These are phyloP conservation scores for Holtermanniella nyarrowii DNA, from an alignment of 768 basidiomycete genomes.

Conservation along the genomic window DNA sequence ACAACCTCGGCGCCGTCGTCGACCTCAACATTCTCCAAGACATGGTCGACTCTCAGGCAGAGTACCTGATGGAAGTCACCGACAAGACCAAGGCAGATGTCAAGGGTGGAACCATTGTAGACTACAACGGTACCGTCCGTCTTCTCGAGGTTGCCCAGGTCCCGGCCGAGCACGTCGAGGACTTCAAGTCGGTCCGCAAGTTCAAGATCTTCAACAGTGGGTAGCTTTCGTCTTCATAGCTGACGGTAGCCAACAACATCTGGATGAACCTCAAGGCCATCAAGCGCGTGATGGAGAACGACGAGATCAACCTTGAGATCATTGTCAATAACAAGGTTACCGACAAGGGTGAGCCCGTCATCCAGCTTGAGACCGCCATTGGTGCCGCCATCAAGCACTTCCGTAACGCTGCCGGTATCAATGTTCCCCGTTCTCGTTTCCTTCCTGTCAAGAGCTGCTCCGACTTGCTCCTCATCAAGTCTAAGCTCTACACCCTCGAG, in stretches of 20 bases:
- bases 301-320: slow-evolving; percentile 82
- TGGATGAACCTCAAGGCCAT: slow-evolving; percentile 52
- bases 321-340: slow-evolving; percentile 69
- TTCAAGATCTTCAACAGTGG: slow-evolving; percentile 81
- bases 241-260: slow-evolving; percentile 47
- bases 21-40: slow-evolving; percentile 70
- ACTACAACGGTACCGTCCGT: slow-evolving; percentile 78
- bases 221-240: not conserved
- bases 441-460: slow-evolving; percentile 74
- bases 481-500: slow-evolving; percentile 79
- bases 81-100: slow-evolving; percentile 93
- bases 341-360: slow-evolving; percentile 74
- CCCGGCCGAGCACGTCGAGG: slow-evolving; percentile 82
- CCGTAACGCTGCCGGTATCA: slow-evolving; percentile 79
- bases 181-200: slow-evolving; percentile 76
- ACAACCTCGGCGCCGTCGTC: slow-evolving; percentile 86
- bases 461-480: slow-evolving; percentile 70
- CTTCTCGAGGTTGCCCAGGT: slow-evolving; percentile 92
- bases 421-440: slow-evolving; percentile 89
- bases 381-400: slow-evolving; percentile 73
- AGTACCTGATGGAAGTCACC: slow-evolving; percentile 91
- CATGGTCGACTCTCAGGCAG: slow-evolving; percentile 69
- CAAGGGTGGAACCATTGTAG: slow-evolving; percentile 73
- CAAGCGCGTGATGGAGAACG: slow-evolving; percentile 78
- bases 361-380: slow-evolving; percentile 85